These are phyloP conservation scores for Petrea volubilis DNA, from an alignment of 257 asterid species.

Conservation along the genomic window DNA sequence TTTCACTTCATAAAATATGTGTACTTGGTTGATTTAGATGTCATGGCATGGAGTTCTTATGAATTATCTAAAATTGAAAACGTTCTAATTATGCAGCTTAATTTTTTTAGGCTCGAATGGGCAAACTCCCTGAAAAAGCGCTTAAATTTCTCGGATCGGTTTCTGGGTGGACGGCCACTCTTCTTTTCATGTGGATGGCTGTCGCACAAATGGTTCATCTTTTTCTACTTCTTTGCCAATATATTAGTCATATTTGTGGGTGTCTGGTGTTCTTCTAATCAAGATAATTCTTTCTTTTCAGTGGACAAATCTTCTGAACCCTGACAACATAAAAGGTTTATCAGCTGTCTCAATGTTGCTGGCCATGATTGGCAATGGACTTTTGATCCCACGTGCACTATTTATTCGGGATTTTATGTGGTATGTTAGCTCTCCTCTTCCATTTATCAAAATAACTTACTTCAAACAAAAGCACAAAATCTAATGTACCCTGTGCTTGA, in stretches of 20 bases:
- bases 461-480: neutral
- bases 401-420: slow-evolving; percentile 92
- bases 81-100: slow-evolving; percentile 3
- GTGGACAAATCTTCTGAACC: slow-evolving; percentile 91
- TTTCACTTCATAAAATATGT: neutral
- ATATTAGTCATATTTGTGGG: slow-evolving; percentile 2
- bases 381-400: slow-evolving; percentile 91
- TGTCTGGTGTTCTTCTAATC: slow-evolving; percentile 22
- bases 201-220: slow-evolving; percentile 78
- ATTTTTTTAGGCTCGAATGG: slow-evolving; percentile 68
- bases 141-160: slow-evolving; percentile 64
- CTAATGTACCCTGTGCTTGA: neutral
- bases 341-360: slow-evolving; percentile 93
- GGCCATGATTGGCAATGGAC: slow-evolving; percentile 94
- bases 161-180: slow-evolving; percentile 97
- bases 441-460: slow-evolving; percentile 9
- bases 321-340: slow-evolving; percentile 84
- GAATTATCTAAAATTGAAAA: neutral
- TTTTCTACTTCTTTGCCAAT: slow-evolving; percentile 8
- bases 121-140: slow-evolving; percentile 79
- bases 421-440: slow-evolving; percentile 38
- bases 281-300: slow-evolving; percentile 29
- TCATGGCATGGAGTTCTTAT: slow-evolving; percentile 6
- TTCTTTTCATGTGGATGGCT: slow-evolving; percentile 99
- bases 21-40: neutral